Base-by-base conservation (phyloP, 164 flowering plant species). In the Santalum album region DNA sequence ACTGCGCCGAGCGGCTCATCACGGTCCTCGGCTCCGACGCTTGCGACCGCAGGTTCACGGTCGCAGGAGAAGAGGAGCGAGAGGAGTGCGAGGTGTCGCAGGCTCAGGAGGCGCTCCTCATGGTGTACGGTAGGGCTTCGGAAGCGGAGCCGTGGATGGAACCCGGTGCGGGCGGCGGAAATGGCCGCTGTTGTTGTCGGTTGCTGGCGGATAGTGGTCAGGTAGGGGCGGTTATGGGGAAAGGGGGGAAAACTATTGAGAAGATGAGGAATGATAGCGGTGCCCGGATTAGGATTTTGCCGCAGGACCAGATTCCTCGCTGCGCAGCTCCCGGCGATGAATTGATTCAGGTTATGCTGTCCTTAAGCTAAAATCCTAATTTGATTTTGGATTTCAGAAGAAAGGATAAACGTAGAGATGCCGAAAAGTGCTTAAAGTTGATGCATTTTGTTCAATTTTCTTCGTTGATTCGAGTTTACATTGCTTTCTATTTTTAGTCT, bases 1-100 rank as follows among this genome's bases (percentile, higher is more conserved):
- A 58, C 17, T 70, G 71, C 25, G 65, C 73, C 21, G 81, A 82
- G 62, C 76, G 90, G 9, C 74, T 84, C n/a, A 62, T 91, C 43
- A 47, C 66, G 25, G 57, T 84, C 0, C 39, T 76, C 1, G 83
- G 70, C 11, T 64, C 78, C 1, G 45, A 25, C 5, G 48, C 47
- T 3, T 25, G 68, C 1, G 56, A 27, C 22, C 56, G 64, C 51
- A 72, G 12, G 22, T 4, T 46, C 50, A 16, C 12, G 16, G 4
- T 38, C 42, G 16, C 16, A 38, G 29, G 20, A 4, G 50, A 46
- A 0, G 62, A 12, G 1, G 59, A 19, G 11, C 65, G 16, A 23
- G 57, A 25, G 20, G 56, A 47, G 50, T 49, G 38, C 25, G 59
- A 62, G 2, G 70, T 78, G 36, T 75, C 82, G 29, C 16, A 44